phyloP scores from a whole-genome alignment of 2,329 filamentous ascomycete species.

The Colletotrichum spinosum region DNA sequence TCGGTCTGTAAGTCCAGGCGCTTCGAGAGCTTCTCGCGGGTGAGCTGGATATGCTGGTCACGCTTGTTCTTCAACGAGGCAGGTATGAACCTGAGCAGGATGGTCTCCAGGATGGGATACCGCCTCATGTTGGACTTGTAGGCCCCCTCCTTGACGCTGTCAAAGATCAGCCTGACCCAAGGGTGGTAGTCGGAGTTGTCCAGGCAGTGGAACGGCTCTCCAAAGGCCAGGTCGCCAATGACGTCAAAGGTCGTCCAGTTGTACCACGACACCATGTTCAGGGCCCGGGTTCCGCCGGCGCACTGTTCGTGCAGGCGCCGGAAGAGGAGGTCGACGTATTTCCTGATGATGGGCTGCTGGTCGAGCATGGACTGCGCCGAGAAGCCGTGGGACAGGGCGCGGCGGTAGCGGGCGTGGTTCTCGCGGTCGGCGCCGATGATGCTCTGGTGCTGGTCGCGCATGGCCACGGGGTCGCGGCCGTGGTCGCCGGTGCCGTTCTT shows the following conservation, averaged over 20 bases:
- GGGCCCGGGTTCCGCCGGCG: neutral
- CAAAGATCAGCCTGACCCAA: constrained; percentile 15
- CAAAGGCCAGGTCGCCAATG: constrained; percentile 45
- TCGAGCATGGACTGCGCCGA: constrained; percentile 38
- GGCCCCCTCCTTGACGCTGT: constrained; percentile 8
- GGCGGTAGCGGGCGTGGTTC: constrained; percentile 22
- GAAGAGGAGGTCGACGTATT: constrained; percentile 53
- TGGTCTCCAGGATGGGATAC: neutral
- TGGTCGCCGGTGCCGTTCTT: constrained; percentile 24
- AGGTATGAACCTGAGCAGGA: constrained; percentile 3
- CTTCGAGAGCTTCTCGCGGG: constrained; percentile 6
- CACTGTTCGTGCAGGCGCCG: constrained; percentile 47
- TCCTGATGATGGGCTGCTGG: constrained; percentile 45
- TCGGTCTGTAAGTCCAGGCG: neutral
- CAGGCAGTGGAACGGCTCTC: constrained; percentile 44
- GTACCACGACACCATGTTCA: constrained; percentile 43
- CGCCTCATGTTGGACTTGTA: constrained; percentile 7
- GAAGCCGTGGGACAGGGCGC: constrained; percentile 40
- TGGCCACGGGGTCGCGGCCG: constrained; percentile 7
- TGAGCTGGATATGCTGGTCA: constrained; percentile 3
- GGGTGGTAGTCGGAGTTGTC: constrained; percentile 19
- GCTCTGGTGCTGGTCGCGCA: neutral
- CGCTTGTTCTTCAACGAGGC: neutral
- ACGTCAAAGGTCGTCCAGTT: constrained; percentile 45
- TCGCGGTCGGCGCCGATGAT: constrained; percentile 37